Evolutionary conservation across 2,329 filamentous ascomycete species (phyloP), one percentile per base, ranked within the genome.

Genomic region (Monosporascus sp.): DNA sequence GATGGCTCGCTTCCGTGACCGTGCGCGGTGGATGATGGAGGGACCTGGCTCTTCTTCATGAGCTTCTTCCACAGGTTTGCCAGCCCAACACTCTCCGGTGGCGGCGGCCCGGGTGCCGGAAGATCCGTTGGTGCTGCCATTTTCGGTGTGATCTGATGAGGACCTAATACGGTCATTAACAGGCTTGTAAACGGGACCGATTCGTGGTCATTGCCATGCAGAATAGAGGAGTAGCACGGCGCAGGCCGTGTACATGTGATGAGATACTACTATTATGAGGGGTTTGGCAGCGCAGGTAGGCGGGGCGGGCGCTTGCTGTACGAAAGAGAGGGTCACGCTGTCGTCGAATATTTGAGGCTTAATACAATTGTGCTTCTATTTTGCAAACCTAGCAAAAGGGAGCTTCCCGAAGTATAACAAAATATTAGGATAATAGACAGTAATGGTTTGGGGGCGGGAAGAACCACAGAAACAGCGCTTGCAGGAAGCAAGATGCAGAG

Each of bases 41-140:
- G 51, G 45, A 49, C 56, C 40, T 56, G 57, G 24, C 57, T 59
- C 57, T 65, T 69, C 31, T 64, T 60, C 40, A 60, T 56, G 44
- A 66, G 20, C 51, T 55, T 60, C 52, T 62, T 67, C 51, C 55
- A 64, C 11, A 66, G 43, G 43, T 56, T 56, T 46, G 61, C 49
- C 24, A 66, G 50, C 56, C 58, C 59, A 52, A 60, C 60, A 49
- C 52, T 58, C 27, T 65, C 64, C 48, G 60, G 50, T 40, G 58
- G 53, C 48, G 60, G 59, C 48, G 61, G 61, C 45, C 61, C 57
- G 56, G 56, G 60, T 52, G 61, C 54, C 49, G 64, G 57, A 49
- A 58, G 43, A 44, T 61, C 59, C 55, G 59, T 54, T 52, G 56
- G 52, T 50, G 62, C 52, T 56, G 65, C 65, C 67, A 68, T 69